Conservation (phyloP, 192 early-diverging fungal genomes). For the Coemansia sp. region DNA sequence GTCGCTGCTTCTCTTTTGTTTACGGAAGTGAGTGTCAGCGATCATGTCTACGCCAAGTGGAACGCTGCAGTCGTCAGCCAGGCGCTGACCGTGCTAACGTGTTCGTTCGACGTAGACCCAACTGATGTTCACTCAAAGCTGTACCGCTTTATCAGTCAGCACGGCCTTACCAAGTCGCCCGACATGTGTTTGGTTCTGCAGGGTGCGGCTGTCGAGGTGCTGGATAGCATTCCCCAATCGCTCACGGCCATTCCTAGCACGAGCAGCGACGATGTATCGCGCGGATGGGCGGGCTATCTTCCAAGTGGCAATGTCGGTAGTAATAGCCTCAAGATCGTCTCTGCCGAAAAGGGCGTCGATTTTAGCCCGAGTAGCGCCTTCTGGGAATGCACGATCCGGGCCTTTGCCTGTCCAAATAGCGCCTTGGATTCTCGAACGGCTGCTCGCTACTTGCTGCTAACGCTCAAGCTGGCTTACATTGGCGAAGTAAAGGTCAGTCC, state of each 20-base stretch:
- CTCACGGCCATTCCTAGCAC: not conserved
- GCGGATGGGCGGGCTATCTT: conserved; percentile 3
- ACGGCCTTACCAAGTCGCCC: not conserved
- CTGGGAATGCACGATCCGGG: conserved; percentile 24
- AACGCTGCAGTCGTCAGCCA: not conserved
- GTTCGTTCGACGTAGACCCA: not conserved
- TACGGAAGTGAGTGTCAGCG: not conserved
- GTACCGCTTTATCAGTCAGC: not conserved
- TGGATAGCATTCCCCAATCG: not conserved
- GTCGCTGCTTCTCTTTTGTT: conserved; percentile 6
- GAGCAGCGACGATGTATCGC: not conserved
- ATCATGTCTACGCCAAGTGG: conserved; percentile 1
- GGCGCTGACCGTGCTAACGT: not conserved
- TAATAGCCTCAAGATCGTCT: not conserved
- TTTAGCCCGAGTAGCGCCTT: conserved; percentile 4
- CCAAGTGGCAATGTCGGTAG: not conserved
- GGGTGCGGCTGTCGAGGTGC: not conserved
- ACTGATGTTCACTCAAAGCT: not conserved
- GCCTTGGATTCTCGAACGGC: not conserved
- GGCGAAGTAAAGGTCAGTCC: not conserved
- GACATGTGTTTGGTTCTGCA: not conserved
- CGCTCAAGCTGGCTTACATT: conserved; percentile 22
- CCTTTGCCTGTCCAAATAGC: not conserved
- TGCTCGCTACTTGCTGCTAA: conserved; percentile 13
- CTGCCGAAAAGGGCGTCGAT: conserved; percentile 3